Conservation (phyloP, 495 filamentous ascomycete genomes). For the Penicillium argentinense region DNA sequence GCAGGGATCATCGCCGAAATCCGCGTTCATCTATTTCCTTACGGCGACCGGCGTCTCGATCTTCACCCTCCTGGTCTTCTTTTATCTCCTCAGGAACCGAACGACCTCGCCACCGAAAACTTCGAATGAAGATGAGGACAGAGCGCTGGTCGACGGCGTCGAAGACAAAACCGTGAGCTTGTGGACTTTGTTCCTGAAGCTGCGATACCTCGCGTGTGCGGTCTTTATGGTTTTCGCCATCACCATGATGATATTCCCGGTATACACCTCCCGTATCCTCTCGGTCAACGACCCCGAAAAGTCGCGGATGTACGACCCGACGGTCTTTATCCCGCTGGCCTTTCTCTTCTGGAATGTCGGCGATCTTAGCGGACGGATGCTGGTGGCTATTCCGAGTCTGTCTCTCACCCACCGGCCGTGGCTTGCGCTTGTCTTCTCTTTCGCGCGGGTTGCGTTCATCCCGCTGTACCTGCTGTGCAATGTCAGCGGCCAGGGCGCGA, state of each 20-base stretch:
- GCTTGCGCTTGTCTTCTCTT: constrained; percentile 60
- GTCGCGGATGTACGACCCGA: constrained; percentile 63
- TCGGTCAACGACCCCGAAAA: constrained; percentile 58
- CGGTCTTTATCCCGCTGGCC: constrained; percentile 82
- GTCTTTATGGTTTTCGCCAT: constrained; percentile 77
- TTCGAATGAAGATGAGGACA: constrained; percentile 18
- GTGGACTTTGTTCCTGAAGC: constrained; percentile 64
- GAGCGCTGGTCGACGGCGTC: constrained; percentile 2
- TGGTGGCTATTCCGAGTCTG: constrained; percentile 61
- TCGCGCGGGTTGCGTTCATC: constrained; percentile 67
- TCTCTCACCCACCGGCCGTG: constrained; percentile 61
- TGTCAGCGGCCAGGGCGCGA: constrained; percentile 64
- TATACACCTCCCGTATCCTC: constrained; percentile 80
- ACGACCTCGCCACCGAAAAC: constrained; percentile 30
- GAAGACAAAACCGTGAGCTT: constrained; percentile 60
- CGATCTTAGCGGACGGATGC: constrained; percentile 75
- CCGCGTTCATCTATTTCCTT: constrained; percentile 89
- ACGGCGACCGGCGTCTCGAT: constrained; percentile 71
- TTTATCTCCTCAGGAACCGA: constrained; percentile 50
- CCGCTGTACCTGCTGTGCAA: constrained; percentile 92
- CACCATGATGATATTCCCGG: constrained; percentile 86
- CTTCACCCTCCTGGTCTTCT: constrained; percentile 57
- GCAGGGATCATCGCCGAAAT: constrained; percentile 51
- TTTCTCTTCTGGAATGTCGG: constrained; percentile 95
- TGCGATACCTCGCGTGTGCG: constrained; percentile 66